Evolutionary conservation across 192 early-diverging fungal species (phyloP).

Genomic region (Paraglomus brasilianum): DNA sequence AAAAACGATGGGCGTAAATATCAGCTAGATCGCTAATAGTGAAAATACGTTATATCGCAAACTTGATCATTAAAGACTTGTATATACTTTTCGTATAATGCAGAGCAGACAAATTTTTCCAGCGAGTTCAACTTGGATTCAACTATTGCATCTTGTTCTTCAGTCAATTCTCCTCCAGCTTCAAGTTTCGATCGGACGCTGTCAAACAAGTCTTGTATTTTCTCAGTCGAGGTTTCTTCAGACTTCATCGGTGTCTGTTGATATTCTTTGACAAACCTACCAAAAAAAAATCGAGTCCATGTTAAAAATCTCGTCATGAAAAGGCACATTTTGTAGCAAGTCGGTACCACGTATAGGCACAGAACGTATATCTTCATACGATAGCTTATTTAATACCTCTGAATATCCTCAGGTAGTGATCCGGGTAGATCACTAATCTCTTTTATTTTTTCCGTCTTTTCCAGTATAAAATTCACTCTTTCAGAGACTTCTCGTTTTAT

Average conservation of each 20-base stretch:
- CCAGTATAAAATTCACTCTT: neutral
- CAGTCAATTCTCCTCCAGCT: neutral
- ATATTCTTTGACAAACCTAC: constrained; percentile 12
- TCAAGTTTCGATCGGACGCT: neutral
- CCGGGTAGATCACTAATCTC: neutral
- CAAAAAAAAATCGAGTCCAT: too few relatives aligned
- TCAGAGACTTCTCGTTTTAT: constrained; percentile 15
- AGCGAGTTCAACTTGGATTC: constrained; percentile 31
- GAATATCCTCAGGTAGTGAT: neutral
- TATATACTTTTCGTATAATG: constrained; percentile 43
- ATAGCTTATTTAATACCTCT: too few relatives aligned
- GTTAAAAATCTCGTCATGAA: too few relatives aligned
- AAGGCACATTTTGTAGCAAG: too few relatives aligned
- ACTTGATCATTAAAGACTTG: too few relatives aligned
- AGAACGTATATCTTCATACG: too few relatives aligned
- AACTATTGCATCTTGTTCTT: constrained; percentile 22
- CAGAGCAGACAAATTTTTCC: constrained; percentile 39
- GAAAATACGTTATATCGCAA: too few relatives aligned
- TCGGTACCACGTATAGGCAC: too few relatives aligned
- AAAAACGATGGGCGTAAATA: too few relatives aligned
- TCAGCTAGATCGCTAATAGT: too few relatives aligned
- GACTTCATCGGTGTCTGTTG: neutral
- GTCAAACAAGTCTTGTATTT: constrained; percentile 26
- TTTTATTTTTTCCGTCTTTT: neutral
- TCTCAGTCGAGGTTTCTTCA: constrained; percentile 2